Evolutionary conservation across 2,329 filamentous ascomycete genomes (phyloP), one percentile per base, ranked within the genome.

Genomic region (Chrysosporium queenslandicum): DNA sequence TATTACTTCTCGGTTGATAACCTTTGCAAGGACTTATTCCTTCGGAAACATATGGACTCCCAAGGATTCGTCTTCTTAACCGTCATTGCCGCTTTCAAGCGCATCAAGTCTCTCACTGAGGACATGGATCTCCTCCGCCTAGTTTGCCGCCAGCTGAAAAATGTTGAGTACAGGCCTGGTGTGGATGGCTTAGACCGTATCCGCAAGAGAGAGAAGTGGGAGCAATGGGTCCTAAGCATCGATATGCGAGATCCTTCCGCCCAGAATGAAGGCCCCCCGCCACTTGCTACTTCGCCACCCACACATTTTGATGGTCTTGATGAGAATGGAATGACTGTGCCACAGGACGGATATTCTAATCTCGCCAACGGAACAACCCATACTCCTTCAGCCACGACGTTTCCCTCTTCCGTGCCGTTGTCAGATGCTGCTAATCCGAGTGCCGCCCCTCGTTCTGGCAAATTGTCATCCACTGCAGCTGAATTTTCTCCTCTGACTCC

Each of bases 1-100:
- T 98, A 96, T 73, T 98, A 98, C 70, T 95, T 98, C 71, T 97
- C 91, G 0, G 79, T 95, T 25, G 87, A 96, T 63, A 98, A 98
- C 66, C 77, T 97, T 46, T 86, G 87, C 77, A 96, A 95, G 70
- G 92, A 98, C 64, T 77, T 87, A 63, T 97, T 82, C 68, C 76
- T 98, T 54, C 84, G 92, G 53, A 83, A 81, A 62, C 83, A 90
- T 61, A 97, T 98, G 92, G 91, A 98, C 65, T 87, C 86, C 0
- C 87, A 97, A 67, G 92, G 92, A 16, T 97, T 90, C 63, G 90
- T 96, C 12, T 82, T 81, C 47, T 72, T 98, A 48, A 76, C 78
- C 30, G 79, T 95, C 54, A 84, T 98, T 60, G 79, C 85, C 20
- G 78, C 77, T n/a, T 98, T 98, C 75, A 88, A 87, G 68, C 84